Conservation (phyloP, 116 monocot genomes). For the Papilionanthe hybrid region DNA sequence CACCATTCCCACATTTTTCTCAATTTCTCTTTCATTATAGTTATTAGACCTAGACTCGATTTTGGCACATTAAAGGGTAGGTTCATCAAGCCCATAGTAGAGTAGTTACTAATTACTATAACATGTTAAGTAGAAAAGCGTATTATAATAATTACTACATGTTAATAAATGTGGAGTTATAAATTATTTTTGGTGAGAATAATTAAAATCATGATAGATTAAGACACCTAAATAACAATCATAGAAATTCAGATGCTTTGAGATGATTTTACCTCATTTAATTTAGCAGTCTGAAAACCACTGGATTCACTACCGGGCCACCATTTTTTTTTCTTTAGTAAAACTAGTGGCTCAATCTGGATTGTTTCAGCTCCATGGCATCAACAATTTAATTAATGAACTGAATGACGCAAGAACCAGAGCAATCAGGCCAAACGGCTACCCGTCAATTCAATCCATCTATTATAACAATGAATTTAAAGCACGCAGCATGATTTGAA, state of each 20-base stretch:
- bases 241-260: not conserved
- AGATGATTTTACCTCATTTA: not conserved
- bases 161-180: not conserved
- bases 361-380: not conserved
- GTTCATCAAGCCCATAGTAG: not conserved
- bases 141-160: conserved; percentile 2
- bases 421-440: not conserved
- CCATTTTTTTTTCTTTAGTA: not conserved
- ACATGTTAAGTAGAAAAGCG: not conserved
- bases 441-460: not conserved
- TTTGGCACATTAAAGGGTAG: not conserved
- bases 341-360: not conserved
- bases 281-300: not conserved
- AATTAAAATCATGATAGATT: not conserved
- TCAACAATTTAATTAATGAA: not conserved
- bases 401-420: not conserved
- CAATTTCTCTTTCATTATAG: not conserved
- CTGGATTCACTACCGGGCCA: not conserved
- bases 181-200: not conserved
- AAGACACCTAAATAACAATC: not conserved
- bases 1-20: too few species aligned
- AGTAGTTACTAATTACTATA: not conserved
- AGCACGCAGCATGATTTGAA: not conserved
- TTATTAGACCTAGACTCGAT: not conserved
- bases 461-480: not conserved